A percentile compares a stretch with the other conserved stretches of the same genome.
These are phyloP conservation scores for Laguncularia racemosa DNA, from an alignment of 345 rosid species.

Conservation along the genomic window DNA sequence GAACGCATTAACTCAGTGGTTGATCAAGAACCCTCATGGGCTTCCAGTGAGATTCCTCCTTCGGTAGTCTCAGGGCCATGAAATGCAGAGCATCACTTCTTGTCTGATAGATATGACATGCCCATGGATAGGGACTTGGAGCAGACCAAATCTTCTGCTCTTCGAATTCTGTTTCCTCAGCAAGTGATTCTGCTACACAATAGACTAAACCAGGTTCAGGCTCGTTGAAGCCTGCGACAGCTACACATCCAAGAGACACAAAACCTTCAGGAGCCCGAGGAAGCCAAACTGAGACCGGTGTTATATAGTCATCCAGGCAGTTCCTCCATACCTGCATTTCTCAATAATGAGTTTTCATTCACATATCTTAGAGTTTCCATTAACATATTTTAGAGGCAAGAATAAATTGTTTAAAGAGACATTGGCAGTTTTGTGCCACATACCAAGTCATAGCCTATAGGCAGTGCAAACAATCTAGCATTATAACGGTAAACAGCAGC, in stretches of 20 bases:
- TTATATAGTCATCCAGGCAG: conserved; percentile 63
- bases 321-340: conserved; percentile 85
- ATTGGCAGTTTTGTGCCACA: too few relatives aligned
- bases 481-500: conserved; percentile 69
- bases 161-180: conserved; percentile 72
- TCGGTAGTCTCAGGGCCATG: conserved; percentile 61
- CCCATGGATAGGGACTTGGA: conserved; percentile 88
- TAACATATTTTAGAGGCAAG: background rate
- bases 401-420: too few relatives aligned
- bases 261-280: conserved; percentile 90
- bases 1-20: conserved; percentile 10
- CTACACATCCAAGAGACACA: conserved; percentile 66
- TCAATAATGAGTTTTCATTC: background rate
- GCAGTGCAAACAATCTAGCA: conserved; percentile 48
- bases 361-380: too few relatives aligned
- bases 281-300: conserved; percentile 79
- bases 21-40: conserved; percentile 61
- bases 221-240: conserved; percentile 57
- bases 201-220: conserved; percentile 49
- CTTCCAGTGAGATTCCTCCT: conserved; percentile 69
- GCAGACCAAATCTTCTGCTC: conserved; percentile 84
- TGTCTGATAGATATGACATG: conserved; percentile 81
- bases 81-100: conserved; percentile 87
- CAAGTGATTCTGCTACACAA: conserved; percentile 60
- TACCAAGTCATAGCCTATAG: conserved; percentile 91